phyloP scores from a whole-genome alignment of 352 stramenopile genomes.

The Globisporangium heterothallicum region DNA sequence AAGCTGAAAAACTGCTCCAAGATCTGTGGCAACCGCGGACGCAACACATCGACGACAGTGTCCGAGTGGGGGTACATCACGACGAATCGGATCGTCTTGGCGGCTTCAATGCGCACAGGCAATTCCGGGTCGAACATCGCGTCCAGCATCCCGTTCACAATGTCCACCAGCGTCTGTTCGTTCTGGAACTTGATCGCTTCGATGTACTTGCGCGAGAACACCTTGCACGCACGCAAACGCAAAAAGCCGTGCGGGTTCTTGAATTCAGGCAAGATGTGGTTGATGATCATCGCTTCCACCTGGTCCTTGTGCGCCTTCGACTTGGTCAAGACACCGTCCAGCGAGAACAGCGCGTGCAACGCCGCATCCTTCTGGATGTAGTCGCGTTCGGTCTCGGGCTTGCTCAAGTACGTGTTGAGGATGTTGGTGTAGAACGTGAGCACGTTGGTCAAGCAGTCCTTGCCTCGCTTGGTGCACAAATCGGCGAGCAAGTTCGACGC shows the following conservation, averaged over 20 bases:
- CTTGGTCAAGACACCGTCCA: conserved; percentile 89
- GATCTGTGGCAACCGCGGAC: conserved; percentile 92
- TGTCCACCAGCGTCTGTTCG: conserved; percentile 78
- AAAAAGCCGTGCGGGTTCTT: conserved; percentile 94
- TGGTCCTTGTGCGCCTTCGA: conserved; percentile 93
- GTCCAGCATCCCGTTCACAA: conserved; percentile 80
- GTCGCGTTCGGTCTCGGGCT: conserved; percentile 76
- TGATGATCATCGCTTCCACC: conserved; percentile 92
- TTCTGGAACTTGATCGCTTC: conserved; percentile 89
- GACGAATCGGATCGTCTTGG: conserved; percentile 85
- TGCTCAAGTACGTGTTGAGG: conserved; percentile 84
- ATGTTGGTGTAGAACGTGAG: conserved; percentile 91
- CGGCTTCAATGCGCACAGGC: conserved; percentile 96
- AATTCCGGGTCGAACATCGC: conserved; percentile 93
- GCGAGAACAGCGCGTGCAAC: conserved; percentile 90
- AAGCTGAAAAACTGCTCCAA: conserved; percentile 98
- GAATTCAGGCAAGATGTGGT: conserved; percentile 96
- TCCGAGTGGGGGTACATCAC: conserved; percentile 85
- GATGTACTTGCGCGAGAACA: conserved; percentile 95
- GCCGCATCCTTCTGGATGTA: conserved; percentile 96
- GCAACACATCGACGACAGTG: conserved; percentile 79
- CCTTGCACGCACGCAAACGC: conserved; percentile 92
- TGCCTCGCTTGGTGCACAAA: conserved; percentile 92
- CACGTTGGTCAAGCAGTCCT: conserved; percentile 92
- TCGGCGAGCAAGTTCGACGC: conserved; percentile 93